Conservation (phyloP, 2,329 filamentous ascomycete species). For the Ophiocordyceps australis region DNA sequence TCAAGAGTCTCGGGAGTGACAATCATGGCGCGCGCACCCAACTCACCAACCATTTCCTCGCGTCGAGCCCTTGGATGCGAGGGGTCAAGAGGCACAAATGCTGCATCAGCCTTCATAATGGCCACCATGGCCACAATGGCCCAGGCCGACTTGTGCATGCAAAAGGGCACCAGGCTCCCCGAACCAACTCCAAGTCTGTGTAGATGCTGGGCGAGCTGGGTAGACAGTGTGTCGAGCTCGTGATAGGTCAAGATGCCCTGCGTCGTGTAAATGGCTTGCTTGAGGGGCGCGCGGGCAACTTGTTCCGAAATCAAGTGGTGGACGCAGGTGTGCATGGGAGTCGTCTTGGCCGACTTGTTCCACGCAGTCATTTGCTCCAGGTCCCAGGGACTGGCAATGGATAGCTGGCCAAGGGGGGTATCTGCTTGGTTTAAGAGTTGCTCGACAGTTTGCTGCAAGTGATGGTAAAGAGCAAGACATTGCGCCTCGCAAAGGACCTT, state of each 20-base stretch:
- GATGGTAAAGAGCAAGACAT: not conserved
- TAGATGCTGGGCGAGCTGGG: constrained; percentile 16
- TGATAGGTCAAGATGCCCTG: constrained; percentile 17
- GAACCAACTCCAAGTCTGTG: not conserved
- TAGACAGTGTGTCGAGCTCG: constrained; percentile 18
- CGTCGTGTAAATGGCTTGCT: not conserved
- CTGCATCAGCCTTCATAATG: constrained; percentile 3
- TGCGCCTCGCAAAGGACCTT: not conserved
- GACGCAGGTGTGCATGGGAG: not conserved
- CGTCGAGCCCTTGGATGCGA: not conserved
- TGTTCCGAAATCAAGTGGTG: not conserved
- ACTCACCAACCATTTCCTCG: not conserved
- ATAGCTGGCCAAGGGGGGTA: not conserved
- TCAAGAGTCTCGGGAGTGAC: not conserved
- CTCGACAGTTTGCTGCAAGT: constrained; percentile 1
- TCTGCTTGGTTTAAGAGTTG: not conserved
- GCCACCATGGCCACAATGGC: constrained; percentile 2
- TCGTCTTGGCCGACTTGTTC: not conserved
- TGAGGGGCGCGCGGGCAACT: not conserved
- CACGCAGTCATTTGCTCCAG: not conserved
- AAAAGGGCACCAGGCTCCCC: constrained; percentile 3
- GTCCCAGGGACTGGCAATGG: not conserved
- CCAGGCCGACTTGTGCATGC: not conserved
- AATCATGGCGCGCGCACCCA: not conserved
- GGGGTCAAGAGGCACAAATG: constrained; percentile 2